These are phyloP conservation scores for Boletus rex-veris DNA, from an alignment of 768 basidiomycete genomes.

Conservation along the genomic window DNA sequence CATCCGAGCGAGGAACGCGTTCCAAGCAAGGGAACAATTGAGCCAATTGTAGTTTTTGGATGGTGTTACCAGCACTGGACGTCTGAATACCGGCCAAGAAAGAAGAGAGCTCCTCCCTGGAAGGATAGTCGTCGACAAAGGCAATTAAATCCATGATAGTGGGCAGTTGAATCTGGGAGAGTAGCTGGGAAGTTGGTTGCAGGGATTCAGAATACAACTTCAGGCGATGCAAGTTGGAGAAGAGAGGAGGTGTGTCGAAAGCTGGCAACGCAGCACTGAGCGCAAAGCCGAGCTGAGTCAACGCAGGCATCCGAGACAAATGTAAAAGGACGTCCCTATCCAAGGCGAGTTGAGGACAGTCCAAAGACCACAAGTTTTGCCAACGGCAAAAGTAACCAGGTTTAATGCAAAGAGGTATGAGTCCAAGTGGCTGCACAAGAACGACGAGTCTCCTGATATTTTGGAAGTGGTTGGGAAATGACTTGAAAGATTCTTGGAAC, in stretches of 20 bases:
- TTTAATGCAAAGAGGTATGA: not conserved
- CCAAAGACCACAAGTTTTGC: too few relatives aligned
- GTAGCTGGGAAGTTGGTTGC: not conserved
- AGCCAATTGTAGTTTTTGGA: not conserved
- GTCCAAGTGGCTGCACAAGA: not conserved
- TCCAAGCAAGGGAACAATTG: not conserved
- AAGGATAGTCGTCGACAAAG: not conserved
- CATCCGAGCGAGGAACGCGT: not conserved
- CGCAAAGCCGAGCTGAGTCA: not conserved
- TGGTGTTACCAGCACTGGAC: not conserved
- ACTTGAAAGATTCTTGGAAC: not conserved
- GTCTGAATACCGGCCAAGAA: not conserved
- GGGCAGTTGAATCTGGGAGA: not conserved
- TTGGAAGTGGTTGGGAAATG: not conserved
- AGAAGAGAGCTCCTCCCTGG: not conserved
- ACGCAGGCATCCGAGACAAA: not conserved
- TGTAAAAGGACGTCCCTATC: not conserved
- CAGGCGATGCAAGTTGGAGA: not conserved
- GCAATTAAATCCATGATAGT: not conserved
- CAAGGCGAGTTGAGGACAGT: not conserved
- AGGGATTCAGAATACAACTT: not conserved
- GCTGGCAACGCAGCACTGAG: not conserved
- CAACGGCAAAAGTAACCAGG: not conserved
- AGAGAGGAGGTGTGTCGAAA: not conserved
- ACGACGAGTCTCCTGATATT: not conserved